Evolutionary conservation across 345 rosid species (phyloP).

Genomic region (Noccaea caerulescens): DNA sequence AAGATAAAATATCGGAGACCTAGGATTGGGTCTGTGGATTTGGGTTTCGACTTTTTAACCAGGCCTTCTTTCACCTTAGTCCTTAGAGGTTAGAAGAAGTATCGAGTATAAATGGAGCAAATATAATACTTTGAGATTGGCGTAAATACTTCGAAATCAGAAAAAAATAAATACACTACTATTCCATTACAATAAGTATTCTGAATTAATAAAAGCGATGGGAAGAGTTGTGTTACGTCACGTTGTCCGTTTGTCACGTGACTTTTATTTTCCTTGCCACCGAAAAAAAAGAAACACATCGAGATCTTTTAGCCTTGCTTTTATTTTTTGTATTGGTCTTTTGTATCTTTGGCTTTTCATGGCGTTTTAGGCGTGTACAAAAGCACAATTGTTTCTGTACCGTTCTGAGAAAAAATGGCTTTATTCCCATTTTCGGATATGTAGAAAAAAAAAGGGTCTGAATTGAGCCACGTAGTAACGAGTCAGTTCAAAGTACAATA

Average conservation of each 20-base stretch:
- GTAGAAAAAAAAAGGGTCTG: neutral
- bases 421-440: slow-evolving; percentile 22
- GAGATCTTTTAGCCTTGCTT: slow-evolving; percentile 5
- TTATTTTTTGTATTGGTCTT: slow-evolving; percentile 17
- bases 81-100: neutral
- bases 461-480: slow-evolving; percentile 16
- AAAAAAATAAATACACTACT: neutral
- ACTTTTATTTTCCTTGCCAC: neutral
- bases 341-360: slow-evolving; percentile 33
- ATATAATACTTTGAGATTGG: neutral
- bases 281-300: slow-evolving; percentile 23
- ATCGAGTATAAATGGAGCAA: neutral
- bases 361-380: slow-evolving; percentile 31
- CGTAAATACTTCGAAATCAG: slow-evolving; percentile 10
- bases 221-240: no score
- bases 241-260: slow-evolving; percentile 35
- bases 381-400: slow-evolving; percentile 28
- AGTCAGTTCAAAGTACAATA: neutral
- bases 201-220: neutral
- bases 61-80: slow-evolving; percentile 5
- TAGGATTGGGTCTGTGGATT: slow-evolving; percentile 25
- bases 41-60: neutral
- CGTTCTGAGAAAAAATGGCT: neutral
- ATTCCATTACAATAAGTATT: slow-evolving; percentile 1
- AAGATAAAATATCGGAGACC: slow-evolving; percentile 2